A percentile compares a stretch with the other conserved stretches of the same genome.
These are phyloP conservation scores for Coelastrella sp. DNA, from an alignment of 139 green algal genomes.

Conservation along the genomic window DNA sequence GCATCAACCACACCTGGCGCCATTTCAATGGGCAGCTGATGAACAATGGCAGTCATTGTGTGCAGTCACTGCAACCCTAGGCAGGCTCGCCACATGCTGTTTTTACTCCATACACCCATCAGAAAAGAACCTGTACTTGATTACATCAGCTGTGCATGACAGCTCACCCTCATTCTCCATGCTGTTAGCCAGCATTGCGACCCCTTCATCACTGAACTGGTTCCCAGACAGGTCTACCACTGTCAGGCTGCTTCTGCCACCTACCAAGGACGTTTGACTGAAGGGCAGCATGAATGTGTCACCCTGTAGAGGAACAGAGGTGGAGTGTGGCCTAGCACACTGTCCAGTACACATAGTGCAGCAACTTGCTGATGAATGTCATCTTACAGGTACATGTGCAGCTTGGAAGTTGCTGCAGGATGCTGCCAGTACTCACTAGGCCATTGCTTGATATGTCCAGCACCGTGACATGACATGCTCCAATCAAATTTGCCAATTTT, in stretches of 20 bases:
- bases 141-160: neutral
- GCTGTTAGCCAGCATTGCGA: slow-evolving; percentile 47
- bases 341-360: neutral
- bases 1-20: neutral
- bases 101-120: too few relatives aligned
- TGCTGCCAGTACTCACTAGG: slow-evolving; percentile 15
- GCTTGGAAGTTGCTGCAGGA: neutral
- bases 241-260: slow-evolving; percentile 38
- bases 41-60: too few relatives aligned
- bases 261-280: slow-evolving; percentile 35
- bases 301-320: slow-evolving; percentile 42
- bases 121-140: neutral
- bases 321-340: neutral
- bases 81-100: too few relatives aligned
- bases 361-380: neutral
- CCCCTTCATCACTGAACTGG: slow-evolving; percentile 48
- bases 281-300: slow-evolving; percentile 54
- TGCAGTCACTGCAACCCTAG: too few relatives aligned
- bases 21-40: too few relatives aligned
- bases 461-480: slow-evolving; percentile 1
- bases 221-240: slow-evolving; percentile 56
- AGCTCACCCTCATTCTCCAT: slow-evolving; percentile 60
- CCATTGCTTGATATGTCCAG: slow-evolving; percentile 39
- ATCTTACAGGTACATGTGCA: neutral
- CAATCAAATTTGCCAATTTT: slow-evolving; percentile 3